phyloP scores from a whole-genome alignment of 768 basidiomycete genomes.

The Lentinula sp. region DNA sequence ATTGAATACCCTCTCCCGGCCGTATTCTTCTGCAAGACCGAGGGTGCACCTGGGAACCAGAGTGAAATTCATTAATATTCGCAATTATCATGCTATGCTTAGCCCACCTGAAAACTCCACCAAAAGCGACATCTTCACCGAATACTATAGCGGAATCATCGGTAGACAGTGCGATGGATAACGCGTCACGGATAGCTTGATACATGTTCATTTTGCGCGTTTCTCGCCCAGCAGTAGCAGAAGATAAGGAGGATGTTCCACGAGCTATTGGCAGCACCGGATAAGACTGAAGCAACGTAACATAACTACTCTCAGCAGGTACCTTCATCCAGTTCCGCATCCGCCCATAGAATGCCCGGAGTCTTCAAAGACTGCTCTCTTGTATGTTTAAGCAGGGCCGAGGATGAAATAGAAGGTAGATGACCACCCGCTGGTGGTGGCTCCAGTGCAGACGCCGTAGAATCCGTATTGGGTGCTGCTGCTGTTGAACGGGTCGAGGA shows the following conservation, averaged over 20 bases:
- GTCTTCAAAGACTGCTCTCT: constrained; percentile 69
- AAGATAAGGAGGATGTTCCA: background rate
- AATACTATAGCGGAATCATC: constrained; percentile 88
- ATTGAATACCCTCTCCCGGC: constrained; percentile 93
- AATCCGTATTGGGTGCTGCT: background rate
- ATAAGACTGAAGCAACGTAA: constrained; percentile 22
- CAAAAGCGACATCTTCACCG: constrained; percentile 89
- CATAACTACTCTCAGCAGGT: background rate
- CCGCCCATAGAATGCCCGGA: constrained; percentile 66
- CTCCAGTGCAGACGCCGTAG: constrained; percentile 26
- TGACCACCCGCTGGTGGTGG: constrained; percentile 80
- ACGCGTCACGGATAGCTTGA: constrained; percentile 87
- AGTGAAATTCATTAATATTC: constrained; percentile 10
- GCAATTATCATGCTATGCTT: constrained; percentile 43
- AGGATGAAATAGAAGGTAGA: constrained; percentile 65
- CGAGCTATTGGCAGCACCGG: background rate
- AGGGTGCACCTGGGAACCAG: background rate
- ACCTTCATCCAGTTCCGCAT: constrained; percentile 40
- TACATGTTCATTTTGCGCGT: constrained; percentile 95
- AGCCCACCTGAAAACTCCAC: constrained; percentile 91
- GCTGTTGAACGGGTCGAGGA: background rate
- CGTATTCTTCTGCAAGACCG: constrained; percentile 92
- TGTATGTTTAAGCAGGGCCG: constrained; percentile 54
- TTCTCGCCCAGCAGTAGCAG: constrained; percentile 67
- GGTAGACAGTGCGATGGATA: constrained; percentile 79